A percentile compares a stretch with the other conserved stretches of the same genome.
Evolutionary conservation across 2,329 filamentous ascomycete genomes (phyloP).

Genomic region (Pleoardoris graminearum): DNA sequence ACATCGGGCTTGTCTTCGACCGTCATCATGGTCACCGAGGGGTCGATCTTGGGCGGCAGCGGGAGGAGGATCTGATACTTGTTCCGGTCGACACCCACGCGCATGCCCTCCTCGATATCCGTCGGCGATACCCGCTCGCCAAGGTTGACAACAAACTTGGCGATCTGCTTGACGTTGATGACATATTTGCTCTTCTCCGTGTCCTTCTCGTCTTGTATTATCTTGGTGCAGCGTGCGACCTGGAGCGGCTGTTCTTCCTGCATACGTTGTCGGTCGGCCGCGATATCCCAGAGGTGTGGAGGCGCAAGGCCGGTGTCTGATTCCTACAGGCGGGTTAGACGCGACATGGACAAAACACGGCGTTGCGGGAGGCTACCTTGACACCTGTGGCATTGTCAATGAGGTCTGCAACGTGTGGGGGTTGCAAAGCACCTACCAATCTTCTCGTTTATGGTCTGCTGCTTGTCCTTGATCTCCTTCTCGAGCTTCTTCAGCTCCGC

Average conservation of each 20-base stretch:
- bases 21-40: slow-evolving; percentile 99
- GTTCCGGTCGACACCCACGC: slow-evolving; percentile 95
- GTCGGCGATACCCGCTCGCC: slow-evolving; percentile 96
- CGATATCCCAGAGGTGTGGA: slow-evolving; percentile 98
- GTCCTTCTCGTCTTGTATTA: slow-evolving; percentile 95
- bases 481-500: slow-evolving; percentile 94
- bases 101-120: slow-evolving; percentile 99
- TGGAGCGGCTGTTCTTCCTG: slow-evolving; percentile 96
- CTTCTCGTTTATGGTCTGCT: slow-evolving; percentile 98
- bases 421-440: slow-evolving; percentile 62
- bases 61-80: slow-evolving; percentile 99
- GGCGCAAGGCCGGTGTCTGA: slow-evolving; percentile 97
- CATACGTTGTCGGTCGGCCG: slow-evolving; percentile 98
- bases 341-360: background rate
- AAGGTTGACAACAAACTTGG: slow-evolving; percentile 97
- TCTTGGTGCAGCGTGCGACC: slow-evolving; percentile 97
- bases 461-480: slow-evolving; percentile 99
- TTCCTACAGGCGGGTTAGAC: slow-evolving; percentile 62
- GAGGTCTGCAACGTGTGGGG: background rate
- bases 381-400: slow-evolving; percentile 53
- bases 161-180: slow-evolving; percentile 99
- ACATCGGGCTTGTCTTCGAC: slow-evolving; percentile 99
- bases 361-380: slow-evolving; percentile 57
- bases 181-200: slow-evolving; percentile 99
- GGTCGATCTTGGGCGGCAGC: slow-evolving; percentile 96